Base-by-base conservation (phyloP, 257 asterid species). In the Cinchona pubescens region DNA sequence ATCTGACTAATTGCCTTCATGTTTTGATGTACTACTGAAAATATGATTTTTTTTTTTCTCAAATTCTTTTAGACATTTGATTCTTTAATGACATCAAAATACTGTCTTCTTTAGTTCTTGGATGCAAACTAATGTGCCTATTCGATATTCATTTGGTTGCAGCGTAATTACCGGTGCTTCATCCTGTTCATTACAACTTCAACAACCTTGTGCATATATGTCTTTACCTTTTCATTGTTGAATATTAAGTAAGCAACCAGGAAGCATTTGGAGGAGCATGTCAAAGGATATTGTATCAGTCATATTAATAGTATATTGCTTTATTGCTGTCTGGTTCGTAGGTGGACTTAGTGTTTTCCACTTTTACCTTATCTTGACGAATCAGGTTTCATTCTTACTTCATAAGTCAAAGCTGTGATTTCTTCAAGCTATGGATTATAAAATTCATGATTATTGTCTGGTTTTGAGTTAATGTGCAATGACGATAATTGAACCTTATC, bases 311-410 rank as follows among this genome's bases (percentile, higher is more conserved):
- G 81, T 82, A 34, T 92, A 92, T 82, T 90, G 96, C 89, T 90
- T 94, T 86, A 73, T 94, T 29, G 84, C 88, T 3, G 97, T 90
- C 74, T 94, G 97, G 97, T 94, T 94, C 30, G 96, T 94, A 27
- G 97, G 97, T 29, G 99, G 97, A 38, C 96, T 92, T 27, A 92
- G 88, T 45, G 88, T 87, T 75, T 89, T 94, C 72, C 97, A 94
- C 83, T 82, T 84, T 58, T 94, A 89, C 79, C 97, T 94, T 46
- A 88, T 92, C 71, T 85, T 87, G 82, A 92, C 96, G 59, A 94
- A 94, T 83, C 96, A 92, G 96, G 98, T 93, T 66, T 75, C 79
- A 48, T 66, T 46, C 76, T 78, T 73, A 51, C 67, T 59, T 55
- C 59, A 19, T 14, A 27, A 42, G 1, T 49, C 59, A 25, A n/a